These are phyloP conservation scores for Dalechampia spathulata DNA, from an alignment of 441 rosid genomes.

Conservation along the genomic window DNA sequence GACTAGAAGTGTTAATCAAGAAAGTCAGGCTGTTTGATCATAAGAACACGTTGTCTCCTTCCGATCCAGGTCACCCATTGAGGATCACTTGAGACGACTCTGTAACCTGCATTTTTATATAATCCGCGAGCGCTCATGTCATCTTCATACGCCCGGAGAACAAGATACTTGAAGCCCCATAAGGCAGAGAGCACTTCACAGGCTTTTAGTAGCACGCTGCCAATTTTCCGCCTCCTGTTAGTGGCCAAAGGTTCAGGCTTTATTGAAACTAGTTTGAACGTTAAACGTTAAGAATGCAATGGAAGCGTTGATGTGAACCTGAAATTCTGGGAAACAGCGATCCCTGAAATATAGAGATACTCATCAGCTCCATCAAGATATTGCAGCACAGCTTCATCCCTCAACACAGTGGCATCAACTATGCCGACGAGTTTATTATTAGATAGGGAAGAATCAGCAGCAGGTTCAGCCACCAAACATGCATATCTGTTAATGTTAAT, in stretches of 20 bases:
- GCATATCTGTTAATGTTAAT: conserved; percentile 47
- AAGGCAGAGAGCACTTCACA: conserved; percentile 47
- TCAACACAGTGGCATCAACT: conserved; percentile 60
- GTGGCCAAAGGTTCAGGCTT: not conserved
- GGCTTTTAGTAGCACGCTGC: conserved; percentile 55
- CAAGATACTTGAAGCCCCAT: conserved; percentile 60
- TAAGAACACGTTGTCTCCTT: conserved; percentile 58
- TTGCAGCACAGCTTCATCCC: conserved; percentile 43
- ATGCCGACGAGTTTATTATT: conserved; percentile 47
- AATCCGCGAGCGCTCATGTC: conserved; percentile 56
- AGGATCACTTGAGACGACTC: conserved; percentile 47
- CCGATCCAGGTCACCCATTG: conserved; percentile 74
- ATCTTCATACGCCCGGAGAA: conserved; percentile 70
- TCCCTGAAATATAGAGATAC: conserved; percentile 77
- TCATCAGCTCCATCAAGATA: conserved; percentile 51
- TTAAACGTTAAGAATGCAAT: too few relatives aligned
- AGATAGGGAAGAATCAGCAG: conserved; percentile 14
- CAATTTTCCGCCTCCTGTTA: conserved; percentile 68
- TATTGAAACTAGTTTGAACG: not conserved
- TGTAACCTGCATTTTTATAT: conserved; percentile 66
- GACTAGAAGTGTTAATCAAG: not conserved
- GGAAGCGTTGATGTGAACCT: conserved; percentile 25
- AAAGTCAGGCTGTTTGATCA: conserved; percentile 42
- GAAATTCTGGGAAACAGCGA: conserved; percentile 53
- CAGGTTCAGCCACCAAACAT: conserved; percentile 65